Base-by-base conservation (phyloP, 2,329 filamentous ascomycete species). In the Stagonosporopsis vannaccii region DNA sequence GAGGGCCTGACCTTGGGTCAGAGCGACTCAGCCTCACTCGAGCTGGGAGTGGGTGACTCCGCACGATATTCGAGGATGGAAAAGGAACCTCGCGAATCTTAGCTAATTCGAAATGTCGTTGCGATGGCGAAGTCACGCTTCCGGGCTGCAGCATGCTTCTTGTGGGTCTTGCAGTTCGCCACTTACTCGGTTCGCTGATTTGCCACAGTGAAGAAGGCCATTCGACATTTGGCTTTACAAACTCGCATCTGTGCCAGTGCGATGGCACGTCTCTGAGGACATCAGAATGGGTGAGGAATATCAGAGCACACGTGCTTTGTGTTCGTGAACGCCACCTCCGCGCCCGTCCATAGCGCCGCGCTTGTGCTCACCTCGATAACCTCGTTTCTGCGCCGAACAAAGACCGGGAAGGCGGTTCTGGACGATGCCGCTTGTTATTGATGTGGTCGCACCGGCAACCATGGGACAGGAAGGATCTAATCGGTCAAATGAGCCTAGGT, bases 321-420 rank as follows among this genome's bases (percentile, higher is more conserved):
- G 32, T 35, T 35, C 5, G 35, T 28, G 40, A 49, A 41, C 44
- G 46, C 51, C 43, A 41, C 46, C 35, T 45, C 22, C 19, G 46
- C 33, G 22, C 20, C 30, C 23, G 15, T 25, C 15, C 11, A n/a
- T 12, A 13, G 28, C 19, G 28, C 36, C 41, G 28, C 43, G 23
- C 19, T 15, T 8, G 23, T 28, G 36, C 5, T n/a, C 35, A 48
- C 17, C 22, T 40, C 22, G 37, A 41, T 15, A 37, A 20, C 43
- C 30, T 43, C 37, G 32, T 37, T 36, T 19, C 19, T 42, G 37
- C 30, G 23, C 13, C 23, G 23, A n/a, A 7, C 26, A 42, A 48
- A 15, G 42, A 13, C 22, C 43, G 23, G 28, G n/a, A n/a, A 42
- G 32, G 26, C 6, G 20, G 20, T 25, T 17, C 28, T 54, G 41